Evolutionary conservation across 768 basidiomycete species (phyloP), one percentile per base, ranked within the genome.

Genomic region (Megacollybia marginata): DNA sequence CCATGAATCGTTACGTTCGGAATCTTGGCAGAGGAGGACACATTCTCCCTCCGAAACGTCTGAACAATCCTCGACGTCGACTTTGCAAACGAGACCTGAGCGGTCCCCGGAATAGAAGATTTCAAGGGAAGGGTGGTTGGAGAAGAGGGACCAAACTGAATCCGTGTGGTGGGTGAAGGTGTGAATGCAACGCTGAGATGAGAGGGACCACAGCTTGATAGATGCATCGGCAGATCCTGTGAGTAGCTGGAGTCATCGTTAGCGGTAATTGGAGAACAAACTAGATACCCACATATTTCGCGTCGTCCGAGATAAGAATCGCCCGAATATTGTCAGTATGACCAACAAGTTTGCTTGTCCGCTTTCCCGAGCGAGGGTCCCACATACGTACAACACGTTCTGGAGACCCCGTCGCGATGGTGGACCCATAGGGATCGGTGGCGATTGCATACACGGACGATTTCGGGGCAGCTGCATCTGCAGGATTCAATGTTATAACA

Each of bases 321-420:
- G 91, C 82, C 9, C 95, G 78, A 52, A 99, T 93, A 57, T 97
- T 98, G 65, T 99, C 96, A 0, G 95, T 95, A 63, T 99, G 95
- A 0, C 95, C 95, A 7, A 97, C 91, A 1, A 98, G 76, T 60
- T 96, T 92, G 65, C 73, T 79, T 2, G 76, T 83, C 42, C 88
- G 74, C 59, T 85, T 89, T 9, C 89, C 89, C 1, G 82, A 77
- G 13, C 96, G 76, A 4, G 94, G 92, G 61, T 99, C 96, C 93
- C 93, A 99, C 53, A 96, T 69, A 18, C 93, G 73, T 20, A 99
- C 72, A 2, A 97, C 88, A 19, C 90, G 76, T 62, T 97, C 95
- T 0, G 95, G 95, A 2, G 90, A 88, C 0, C 95, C 95, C 6
- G 89, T 88, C 12, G 86, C 94, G 33, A 99, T 78, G 5, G 83